phyloP scores from a whole-genome alignment of 306 rosid species.

The Elaeagnus macrophylla region DNA sequence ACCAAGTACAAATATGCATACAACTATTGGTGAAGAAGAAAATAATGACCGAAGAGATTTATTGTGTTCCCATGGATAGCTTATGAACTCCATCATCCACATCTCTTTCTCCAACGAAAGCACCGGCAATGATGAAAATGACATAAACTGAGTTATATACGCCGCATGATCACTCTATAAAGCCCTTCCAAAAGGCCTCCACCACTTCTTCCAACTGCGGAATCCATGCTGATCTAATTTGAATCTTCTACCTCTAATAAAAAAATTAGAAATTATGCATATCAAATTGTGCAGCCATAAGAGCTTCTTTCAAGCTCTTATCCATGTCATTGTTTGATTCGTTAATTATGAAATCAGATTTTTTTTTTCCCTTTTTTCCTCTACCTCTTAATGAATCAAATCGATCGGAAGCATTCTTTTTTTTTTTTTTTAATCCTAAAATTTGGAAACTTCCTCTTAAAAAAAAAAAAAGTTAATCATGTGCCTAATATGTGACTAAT shows the following conservation, averaged over 20 bases:
- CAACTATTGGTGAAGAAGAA: slow-evolving; percentile 7
- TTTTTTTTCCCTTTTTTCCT: no score
- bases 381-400: no score
- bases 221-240: slow-evolving; percentile 38
- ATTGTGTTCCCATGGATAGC: slow-evolving; percentile 87
- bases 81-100: slow-evolving; percentile 93
- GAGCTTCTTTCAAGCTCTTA: no score
- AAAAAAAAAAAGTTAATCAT: no score
- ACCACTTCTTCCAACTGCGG: slow-evolving; percentile 45
- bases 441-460: no score
- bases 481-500: no score
- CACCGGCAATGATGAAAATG: slow-evolving; percentile 81
- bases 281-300: no score
- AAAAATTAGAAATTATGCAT: no score
- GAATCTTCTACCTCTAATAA: background rate
- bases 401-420: no score
- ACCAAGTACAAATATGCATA: slow-evolving; percentile 34
- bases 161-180: slow-evolving; percentile 81
- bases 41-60: slow-evolving; percentile 18
- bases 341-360: no score
- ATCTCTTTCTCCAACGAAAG: slow-evolving; percentile 91
- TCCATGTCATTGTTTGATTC: no score
- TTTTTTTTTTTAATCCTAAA: no score
- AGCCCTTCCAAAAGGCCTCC: slow-evolving; percentile 76
- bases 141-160: slow-evolving; percentile 77